phyloP scores from a whole-genome alignment of 23 red algal species.

The Gracilariopsis chorda region DNA sequence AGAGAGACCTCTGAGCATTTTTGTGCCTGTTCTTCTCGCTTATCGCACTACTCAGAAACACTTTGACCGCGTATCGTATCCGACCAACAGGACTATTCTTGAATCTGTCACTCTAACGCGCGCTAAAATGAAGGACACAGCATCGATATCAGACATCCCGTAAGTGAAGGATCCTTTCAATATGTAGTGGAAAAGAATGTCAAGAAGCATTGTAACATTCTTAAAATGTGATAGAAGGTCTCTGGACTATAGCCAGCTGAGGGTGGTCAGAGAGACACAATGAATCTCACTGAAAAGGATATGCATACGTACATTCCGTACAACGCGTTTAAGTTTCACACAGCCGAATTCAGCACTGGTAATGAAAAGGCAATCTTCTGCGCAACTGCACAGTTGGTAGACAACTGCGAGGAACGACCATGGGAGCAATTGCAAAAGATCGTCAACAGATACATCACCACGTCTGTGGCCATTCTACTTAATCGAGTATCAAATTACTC shows the following conservation, averaged over 20 bases:
- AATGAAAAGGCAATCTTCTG: background rate
- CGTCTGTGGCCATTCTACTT: constrained; percentile 12
- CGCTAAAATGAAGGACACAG: background rate
- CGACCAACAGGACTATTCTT: background rate
- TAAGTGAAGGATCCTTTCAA: background rate
- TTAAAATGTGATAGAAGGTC: background rate
- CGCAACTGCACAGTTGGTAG: background rate
- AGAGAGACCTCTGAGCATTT: too few relatives aligned
- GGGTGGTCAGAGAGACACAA: background rate
- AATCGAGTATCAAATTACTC: background rate
- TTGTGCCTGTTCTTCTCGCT: too few relatives aligned
- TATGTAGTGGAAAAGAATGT: background rate
- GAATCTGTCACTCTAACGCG: background rate
- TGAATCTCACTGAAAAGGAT: background rate
- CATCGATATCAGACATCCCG: background rate
- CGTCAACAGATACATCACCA: constrained; percentile 5
- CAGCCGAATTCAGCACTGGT: background rate
- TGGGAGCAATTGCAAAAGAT: background rate
- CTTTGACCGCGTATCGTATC: too few relatives aligned
- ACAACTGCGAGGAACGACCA: background rate
- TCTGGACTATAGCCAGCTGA: background rate
- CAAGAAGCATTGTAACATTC: background rate
- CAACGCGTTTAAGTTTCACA: background rate
- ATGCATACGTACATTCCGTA: too few relatives aligned
- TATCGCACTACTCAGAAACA: too few relatives aligned